Evolutionary conservation across 305 asterid genomes (phyloP), one percentile per base, ranked within the genome.

Genomic region (Fraxinus platypoda): DNA sequence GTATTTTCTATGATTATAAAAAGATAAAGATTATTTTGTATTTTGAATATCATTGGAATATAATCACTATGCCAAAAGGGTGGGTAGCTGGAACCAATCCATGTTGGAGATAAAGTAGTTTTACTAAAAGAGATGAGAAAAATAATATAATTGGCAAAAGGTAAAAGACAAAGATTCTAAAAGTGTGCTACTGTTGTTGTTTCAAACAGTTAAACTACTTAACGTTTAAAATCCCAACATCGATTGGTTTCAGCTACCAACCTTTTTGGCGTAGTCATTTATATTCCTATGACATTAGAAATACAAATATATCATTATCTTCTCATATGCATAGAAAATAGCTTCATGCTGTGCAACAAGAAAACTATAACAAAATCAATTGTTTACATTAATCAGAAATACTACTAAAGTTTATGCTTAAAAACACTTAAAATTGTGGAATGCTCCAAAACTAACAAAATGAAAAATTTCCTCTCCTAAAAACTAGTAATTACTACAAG

Each of bases 141-240:
- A 57, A 59, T 4, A 17, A 52, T 52, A 17, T 52, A 52, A 52
- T 52, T 52, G 64, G 64, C 64, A 52, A 52, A 52, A 52, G 64
- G 25, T n/a, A 0, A 52, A 52, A 52, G 64, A 52, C 94, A 87
- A 4, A 49, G 25, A 49, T 49, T 52, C 23, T 52, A 52, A 52
- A n/a, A n/a, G 8, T 52, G 64, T 52, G 64, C 25, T 17, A 52
- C 64, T 17, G 64, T 52, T 52, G 25, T 52, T 19, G 25, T 52
- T 52, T 35, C 64, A n/a, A 52, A 52, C 9, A 49, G 59, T 49
- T 49, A 49, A 17, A 49, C 59, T 49, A 49, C 59, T 15, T 49
- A 4, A 49, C 2, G 6, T 52, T 52, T 17, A 52, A 52, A 52
- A 52, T n/a, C 64, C 64, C 64, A 52, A 52, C 64, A 52, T 52